These are phyloP conservation scores for Malassezia furfur DNA, from an alignment of 1,284 basidiomycete species.

Conservation along the genomic window DNA sequence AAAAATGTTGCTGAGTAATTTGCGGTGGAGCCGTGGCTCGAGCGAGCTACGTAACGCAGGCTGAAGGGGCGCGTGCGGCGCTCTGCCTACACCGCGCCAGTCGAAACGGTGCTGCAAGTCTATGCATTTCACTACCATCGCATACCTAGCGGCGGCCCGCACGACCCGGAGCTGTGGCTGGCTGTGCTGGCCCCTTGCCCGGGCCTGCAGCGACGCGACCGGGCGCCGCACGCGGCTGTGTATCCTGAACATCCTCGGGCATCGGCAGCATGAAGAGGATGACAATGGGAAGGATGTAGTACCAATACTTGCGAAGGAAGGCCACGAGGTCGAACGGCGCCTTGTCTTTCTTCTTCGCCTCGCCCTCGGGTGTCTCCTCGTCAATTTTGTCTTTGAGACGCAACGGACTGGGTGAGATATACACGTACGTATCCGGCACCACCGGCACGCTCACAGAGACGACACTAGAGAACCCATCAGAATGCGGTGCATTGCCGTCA, in stretches of 20 bases:
- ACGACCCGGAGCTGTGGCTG: too few relatives aligned
- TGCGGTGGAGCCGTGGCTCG: neutral
- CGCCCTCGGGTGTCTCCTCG: conserved; percentile 13
- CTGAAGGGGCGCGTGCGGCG: too few relatives aligned
- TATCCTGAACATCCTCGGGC: conserved; percentile 16
- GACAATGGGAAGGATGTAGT: conserved; percentile 26
- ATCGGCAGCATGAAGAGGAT: conserved; percentile 26
- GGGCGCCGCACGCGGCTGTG: neutral
- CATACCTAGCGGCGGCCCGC: too few relatives aligned
- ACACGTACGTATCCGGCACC: neutral
- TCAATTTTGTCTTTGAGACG: neutral
- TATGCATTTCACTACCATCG: too few relatives aligned
- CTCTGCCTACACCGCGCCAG: too few relatives aligned
- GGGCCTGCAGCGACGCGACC: conserved; percentile 6
- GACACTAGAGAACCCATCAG: neutral
- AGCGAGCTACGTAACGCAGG: neutral
- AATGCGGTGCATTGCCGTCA: neutral
- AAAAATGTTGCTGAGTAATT: conserved; percentile 1
- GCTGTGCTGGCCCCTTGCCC: neutral
- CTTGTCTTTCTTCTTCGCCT: conserved; percentile 17
- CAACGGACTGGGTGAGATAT: neutral
- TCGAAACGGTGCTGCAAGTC: too few relatives aligned
- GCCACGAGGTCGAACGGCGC: conserved; percentile 19
- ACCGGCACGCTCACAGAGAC: conserved; percentile 3
- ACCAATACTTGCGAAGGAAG: conserved; percentile 37